Evolutionary conservation across 2,329 filamentous ascomycete species (phyloP).

Genomic region (Nemania diffusa): DNA sequence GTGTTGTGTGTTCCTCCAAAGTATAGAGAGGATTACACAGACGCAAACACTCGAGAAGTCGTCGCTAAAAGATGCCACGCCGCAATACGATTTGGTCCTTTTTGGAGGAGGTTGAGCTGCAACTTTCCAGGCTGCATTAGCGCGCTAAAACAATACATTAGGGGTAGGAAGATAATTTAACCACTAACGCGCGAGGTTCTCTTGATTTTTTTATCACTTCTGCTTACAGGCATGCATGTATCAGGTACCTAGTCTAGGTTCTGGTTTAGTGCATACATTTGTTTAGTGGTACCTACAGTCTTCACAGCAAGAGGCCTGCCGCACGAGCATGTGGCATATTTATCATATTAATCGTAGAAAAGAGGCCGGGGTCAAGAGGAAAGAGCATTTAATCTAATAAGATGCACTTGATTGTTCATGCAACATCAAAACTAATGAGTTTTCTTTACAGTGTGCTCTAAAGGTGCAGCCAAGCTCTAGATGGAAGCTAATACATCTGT

Average conservation of each 20-base stretch:
- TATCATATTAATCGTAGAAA: background rate
- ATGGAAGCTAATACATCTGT: too few species aligned
- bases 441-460: too few species aligned
- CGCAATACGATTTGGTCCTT: slow-evolving; percentile 26
- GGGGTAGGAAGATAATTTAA: background rate
- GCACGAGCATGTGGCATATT: background rate
- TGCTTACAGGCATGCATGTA: background rate
- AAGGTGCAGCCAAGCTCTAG: too few species aligned
- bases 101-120: slow-evolving; percentile 25
- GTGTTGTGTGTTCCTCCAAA: slow-evolving; percentile 14
- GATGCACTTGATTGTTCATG: too few species aligned
- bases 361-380: background rate
- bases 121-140: slow-evolving; percentile 31
- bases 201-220: background rate
- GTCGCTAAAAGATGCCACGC: slow-evolving; percentile 34
- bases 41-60: slow-evolving; percentile 14
- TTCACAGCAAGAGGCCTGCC: background rate
- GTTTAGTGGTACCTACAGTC: background rate
- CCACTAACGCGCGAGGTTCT: background rate
- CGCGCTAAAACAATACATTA: slow-evolving; percentile 5
- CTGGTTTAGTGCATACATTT: background rate
- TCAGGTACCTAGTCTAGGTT: background rate
- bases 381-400: too few species aligned
- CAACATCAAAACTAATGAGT: too few species aligned
- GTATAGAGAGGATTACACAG: slow-evolving; percentile 7